Base-by-base conservation (phyloP, 352 stramenopile genomes). In the Phytophthora citricola region DNA sequence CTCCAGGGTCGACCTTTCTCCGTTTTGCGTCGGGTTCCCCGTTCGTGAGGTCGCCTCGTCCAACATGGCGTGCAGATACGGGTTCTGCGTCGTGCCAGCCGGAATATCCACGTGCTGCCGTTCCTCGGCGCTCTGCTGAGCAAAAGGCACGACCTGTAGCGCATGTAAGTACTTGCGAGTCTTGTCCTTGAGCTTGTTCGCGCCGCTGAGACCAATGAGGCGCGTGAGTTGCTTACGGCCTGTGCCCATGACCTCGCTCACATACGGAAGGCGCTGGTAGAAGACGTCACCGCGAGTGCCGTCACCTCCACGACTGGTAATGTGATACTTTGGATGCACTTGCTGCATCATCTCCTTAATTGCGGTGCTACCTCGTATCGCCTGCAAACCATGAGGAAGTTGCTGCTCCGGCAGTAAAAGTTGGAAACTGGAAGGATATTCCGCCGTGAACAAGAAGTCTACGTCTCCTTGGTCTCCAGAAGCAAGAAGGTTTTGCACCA, bases 101-200 rank as follows among this genome's bases (percentile, higher is more conserved):
- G 83, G 85, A 34, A 94, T 91, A 40, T 91, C 82, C 5, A 89
- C 69, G 6, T 79, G 61, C 14, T 75, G 49, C 3, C 62, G 40
- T 12, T 71, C 52, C 12, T 81, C 69, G 31, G 54, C 59, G 15
- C 54, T 75, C 27, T 80, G 63, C 3, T 70, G 53, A 1, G 62
- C 68, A 29, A 63, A 68, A 0, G 82, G 77, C 2, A 78, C 65
- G 22, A 94, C 80, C 34, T 93, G 84, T 2, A 94, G 65, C 3
- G 86, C 86, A 46, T 94, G 86, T 10, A 94, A 71, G 58, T 91
- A 94, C 68, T 94, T 94, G 43, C 83, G 86, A 2, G 74, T 69
- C 71, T 92, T 91, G 66, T 94, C 79, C 59, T 91, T 90, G 38
- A 73, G 65, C 12, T 60, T 67, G 39, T 73, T 90, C 0, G 90